Percentiles rank a stretch among this genome's conserved stretches.
These are phyloP conservation scores for Coriaria nepalensis DNA, from an alignment of 306 rosid genomes.

Conservation along the genomic window DNA sequence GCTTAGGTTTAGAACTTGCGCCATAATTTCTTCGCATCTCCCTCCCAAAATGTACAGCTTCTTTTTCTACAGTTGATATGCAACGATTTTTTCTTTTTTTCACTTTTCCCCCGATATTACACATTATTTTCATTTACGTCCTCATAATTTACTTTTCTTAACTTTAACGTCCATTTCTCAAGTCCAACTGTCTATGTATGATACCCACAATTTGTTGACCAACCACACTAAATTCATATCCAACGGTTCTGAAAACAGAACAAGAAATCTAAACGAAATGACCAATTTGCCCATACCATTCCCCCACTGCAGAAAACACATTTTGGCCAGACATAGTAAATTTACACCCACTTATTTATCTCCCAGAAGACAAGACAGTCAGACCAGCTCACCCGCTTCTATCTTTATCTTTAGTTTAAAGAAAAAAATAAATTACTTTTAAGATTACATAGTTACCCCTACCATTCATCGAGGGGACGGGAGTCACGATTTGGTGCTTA, in stretches of 20 bases:
- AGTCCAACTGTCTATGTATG: too few relatives aligned
- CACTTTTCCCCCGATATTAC: too few relatives aligned
- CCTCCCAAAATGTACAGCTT: background rate
- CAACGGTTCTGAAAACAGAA: conserved; percentile 4
- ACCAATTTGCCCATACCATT: conserved; percentile 11
- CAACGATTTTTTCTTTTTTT: too few relatives aligned
- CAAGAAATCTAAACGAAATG: background rate
- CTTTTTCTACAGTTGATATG: background rate
- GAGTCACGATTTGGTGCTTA: too few relatives aligned
- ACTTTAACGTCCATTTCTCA: too few relatives aligned
- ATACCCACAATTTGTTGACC: conserved; percentile 23
- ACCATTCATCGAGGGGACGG: background rate
- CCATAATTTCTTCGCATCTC: conserved; percentile 29
- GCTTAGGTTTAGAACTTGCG: conserved; percentile 44
- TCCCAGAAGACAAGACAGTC: conserved; percentile 14
- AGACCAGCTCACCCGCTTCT: conserved; percentile 6
- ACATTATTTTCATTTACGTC: too few relatives aligned
- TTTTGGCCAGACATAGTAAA: background rate
- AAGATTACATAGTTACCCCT: conserved; percentile 19
- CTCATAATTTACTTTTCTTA: too few relatives aligned
- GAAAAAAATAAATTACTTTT: too few relatives aligned
- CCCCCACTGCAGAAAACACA: background rate
- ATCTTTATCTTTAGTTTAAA: background rate
- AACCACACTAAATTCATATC: conserved; percentile 30
- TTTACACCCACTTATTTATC: background rate